Percentiles rank a stretch among this genome's conserved stretches.
phyloP scores from a whole-genome alignment of 2,329 filamentous ascomycete genomes.

The Ophiostoma sp. region DNA sequence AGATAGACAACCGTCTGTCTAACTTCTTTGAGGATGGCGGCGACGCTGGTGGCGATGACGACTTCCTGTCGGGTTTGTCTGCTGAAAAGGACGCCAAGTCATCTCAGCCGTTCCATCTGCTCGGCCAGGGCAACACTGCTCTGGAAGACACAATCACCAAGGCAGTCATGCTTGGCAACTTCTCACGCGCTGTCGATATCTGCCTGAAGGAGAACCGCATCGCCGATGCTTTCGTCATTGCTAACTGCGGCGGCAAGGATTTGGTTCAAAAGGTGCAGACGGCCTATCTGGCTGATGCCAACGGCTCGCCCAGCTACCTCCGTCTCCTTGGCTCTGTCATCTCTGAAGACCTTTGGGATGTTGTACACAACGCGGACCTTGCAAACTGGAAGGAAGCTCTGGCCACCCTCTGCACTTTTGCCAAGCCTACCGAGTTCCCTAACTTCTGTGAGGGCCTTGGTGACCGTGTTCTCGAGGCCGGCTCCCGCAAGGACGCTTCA shows the following conservation, averaged over 20 bases:
- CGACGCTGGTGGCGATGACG: slow-evolving; percentile 72
- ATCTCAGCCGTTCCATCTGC: slow-evolving; percentile 90
- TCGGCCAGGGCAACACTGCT: slow-evolving; percentile 77
- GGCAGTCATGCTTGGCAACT: slow-evolving; percentile 85
- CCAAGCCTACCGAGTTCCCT: slow-evolving; percentile 84
- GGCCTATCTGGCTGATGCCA: slow-evolving; percentile 82
- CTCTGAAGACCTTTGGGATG: slow-evolving; percentile 95
- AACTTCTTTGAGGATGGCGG: slow-evolving; percentile 81
- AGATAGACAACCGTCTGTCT: slow-evolving; percentile 64
- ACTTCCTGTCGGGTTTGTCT: slow-evolving; percentile 81
- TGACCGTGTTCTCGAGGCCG: slow-evolving; percentile 80
- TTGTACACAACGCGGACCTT: slow-evolving; percentile 93
- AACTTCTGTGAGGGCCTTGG: slow-evolving; percentile 94
- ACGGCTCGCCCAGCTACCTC: slow-evolving; percentile 84
- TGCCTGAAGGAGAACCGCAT: slow-evolving; percentile 86
- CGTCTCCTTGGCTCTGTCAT: slow-evolving; percentile 88
- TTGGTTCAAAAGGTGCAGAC: slow-evolving; percentile 92
- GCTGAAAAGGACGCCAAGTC: slow-evolving; percentile 90
- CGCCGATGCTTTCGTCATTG: slow-evolving; percentile 96
- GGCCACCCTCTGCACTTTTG: slow-evolving; percentile 93
- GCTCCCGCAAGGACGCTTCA: slow-evolving; percentile 81
- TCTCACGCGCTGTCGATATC: slow-evolving; percentile 84
- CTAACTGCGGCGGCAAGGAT: slow-evolving; percentile 91
- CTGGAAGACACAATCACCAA: slow-evolving; percentile 85
- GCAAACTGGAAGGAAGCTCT: slow-evolving; percentile 96